Percentiles rank a stretch among this genome's conserved stretches.
Conservation (phyloP, 176 grass and related monocot genomes). For the Dendrocalamus sinicus region DNA sequence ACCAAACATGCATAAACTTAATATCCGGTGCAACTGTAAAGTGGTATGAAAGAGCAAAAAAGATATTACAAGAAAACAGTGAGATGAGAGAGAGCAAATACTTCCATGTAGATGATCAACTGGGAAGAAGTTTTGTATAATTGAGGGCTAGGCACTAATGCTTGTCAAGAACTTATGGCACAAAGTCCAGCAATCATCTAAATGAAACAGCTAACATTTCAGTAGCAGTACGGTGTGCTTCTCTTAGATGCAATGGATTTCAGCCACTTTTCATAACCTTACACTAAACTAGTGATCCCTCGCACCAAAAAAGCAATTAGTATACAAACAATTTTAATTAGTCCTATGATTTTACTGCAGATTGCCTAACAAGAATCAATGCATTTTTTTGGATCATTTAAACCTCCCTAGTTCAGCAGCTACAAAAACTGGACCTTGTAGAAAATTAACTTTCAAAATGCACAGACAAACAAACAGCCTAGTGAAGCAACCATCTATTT, state of each 20-base stretch:
- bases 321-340: background rate
- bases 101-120: too few relatives aligned
- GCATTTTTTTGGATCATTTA: background rate
- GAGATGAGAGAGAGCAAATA: background rate
- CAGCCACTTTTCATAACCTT: background rate
- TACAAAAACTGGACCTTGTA: background rate
- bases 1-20: conserved; percentile 3
- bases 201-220: background rate
- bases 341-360: background rate
- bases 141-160: background rate
- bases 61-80: background rate
- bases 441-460: background rate
- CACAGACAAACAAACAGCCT: background rate
- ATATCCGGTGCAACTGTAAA: background rate
- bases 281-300: background rate
- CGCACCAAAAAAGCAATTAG: too few relatives aligned
- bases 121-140: background rate
- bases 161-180: background rate
- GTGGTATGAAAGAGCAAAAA: background rate
- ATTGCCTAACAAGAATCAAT: background rate
- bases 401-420: background rate
- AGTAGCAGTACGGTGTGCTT: background rate
- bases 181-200: background rate
- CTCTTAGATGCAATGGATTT: background rate
- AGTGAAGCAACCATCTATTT: conserved; percentile 1